Percentiles rank a stretch among this genome's conserved stretches.
Evolutionary conservation across 805 yeast species (phyloP).

Genomic region (Nakazawaea ishiwadae): DNA sequence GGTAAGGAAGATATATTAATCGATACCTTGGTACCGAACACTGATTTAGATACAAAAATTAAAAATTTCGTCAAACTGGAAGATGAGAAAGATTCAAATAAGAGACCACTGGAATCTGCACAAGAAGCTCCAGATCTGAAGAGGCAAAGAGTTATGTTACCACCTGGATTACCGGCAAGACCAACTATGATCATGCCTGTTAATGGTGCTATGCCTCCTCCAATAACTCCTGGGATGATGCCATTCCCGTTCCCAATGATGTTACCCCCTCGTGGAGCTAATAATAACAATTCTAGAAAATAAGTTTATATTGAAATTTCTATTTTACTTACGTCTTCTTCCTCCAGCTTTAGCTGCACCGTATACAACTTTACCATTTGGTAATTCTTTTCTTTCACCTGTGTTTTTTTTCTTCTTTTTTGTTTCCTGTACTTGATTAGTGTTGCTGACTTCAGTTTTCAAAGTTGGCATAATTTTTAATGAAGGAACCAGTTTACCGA

Average conservation of each 20-base stretch:
- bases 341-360: conserved; percentile 11
- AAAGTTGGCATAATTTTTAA: conserved; percentile 1
- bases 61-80: conserved; percentile 40
- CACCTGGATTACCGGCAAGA: conserved; percentile 8
- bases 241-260: conserved; percentile 11
- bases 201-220: neutral
- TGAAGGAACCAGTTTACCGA: conserved; percentile 31
- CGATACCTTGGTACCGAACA: conserved; percentile 64
- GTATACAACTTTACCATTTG: conserved; percentile 56
- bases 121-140: conserved; percentile 2
- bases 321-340: conserved; percentile 6
- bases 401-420: conserved; percentile 28
- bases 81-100: conserved; percentile 14
- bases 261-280: conserved; percentile 2
- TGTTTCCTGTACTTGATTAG: conserved; percentile 14
- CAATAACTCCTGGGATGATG: conserved; percentile 2
- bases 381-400: conserved; percentile 45
- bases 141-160: conserved; percentile 4
- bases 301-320: neutral
- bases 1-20: conserved; percentile 65
- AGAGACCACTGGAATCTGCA: conserved; percentile 10
- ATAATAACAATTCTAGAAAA: conserved; percentile 1
- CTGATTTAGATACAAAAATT: conserved; percentile 52
- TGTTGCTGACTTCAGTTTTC: no score
- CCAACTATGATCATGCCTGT: conserved; percentile 4